Evolutionary conservation across 768 basidiomycete species (phyloP), one percentile per base, ranked within the genome.

Genomic region (Chalciporus piperatus): DNA sequence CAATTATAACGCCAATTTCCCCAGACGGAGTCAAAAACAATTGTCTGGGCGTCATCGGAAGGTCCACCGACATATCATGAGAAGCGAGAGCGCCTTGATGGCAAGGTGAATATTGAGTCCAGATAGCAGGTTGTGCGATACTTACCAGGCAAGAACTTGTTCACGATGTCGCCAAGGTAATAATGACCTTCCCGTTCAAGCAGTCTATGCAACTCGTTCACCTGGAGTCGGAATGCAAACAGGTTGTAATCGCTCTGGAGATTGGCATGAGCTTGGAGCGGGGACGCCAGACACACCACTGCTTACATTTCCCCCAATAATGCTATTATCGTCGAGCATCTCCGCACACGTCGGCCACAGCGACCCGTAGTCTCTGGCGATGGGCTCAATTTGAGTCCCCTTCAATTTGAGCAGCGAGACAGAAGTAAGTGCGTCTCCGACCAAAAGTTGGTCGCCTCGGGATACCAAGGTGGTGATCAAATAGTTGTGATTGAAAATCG

Each of bases 401-500:
- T 59, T 54, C 45, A 87, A 66, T 50, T 77, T 77, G 28, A 95
- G 71, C 23, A 92, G 57, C 3, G 91, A 85, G 16, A 95, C 76
- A 0, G 92, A 92, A 63, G 81, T 83, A 23, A 95, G 79, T 8
- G 85, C 83, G 61, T 97, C 94, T 32, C 89, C 89, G n/a, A 84
- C 77, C 16, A 89, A 69, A 22, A 96, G 64, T 41, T 69, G 71
- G 52, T 83, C 69, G 3, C 73, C 77, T 42, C 76, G 77, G 3
- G 80, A 71, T 0, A 78, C 81, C 19, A 97, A 69, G 49, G 80
- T 83, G 4, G 80, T 82, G 25, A 94, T 82, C 50, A 89, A 54
- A 69, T 94, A 93, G 49, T 89, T 92, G 63, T 92, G 89, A 56
- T 87, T 84, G 86, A 91, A 94, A 35, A 79, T 73, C 0, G 79